Conservation (phyloP, 495 filamentous ascomycete genomes). For the Trypethelium eluteriae region DNA sequence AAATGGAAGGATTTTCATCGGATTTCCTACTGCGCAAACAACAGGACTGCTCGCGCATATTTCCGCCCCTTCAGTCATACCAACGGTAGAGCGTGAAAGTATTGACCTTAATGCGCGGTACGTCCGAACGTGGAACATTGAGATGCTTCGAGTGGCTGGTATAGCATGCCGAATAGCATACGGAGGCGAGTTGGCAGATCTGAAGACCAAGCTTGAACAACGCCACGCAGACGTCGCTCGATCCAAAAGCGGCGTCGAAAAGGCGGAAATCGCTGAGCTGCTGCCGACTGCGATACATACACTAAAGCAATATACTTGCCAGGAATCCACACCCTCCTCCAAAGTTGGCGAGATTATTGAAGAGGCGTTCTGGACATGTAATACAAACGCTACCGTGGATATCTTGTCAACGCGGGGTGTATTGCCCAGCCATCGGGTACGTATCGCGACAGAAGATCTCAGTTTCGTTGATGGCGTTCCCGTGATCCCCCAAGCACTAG, state of each 20-base stretch:
- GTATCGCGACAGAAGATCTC: constrained; percentile 71
- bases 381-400: constrained; percentile 71
- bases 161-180: constrained; percentile 85
- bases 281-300: constrained; percentile 72
- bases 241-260: constrained; percentile 23
- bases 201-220: constrained; percentile 46
- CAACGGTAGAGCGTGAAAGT: constrained; percentile 95
- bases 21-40: constrained; percentile 94
- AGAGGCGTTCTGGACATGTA: constrained; percentile 90
- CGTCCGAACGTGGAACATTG: constrained; percentile 92
- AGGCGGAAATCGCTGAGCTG: constrained; percentile 48
- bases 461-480: constrained; percentile 89
- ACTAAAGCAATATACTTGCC: constrained; percentile 74
- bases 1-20: constrained; percentile 87
- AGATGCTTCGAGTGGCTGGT: constrained; percentile 85
- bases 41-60: constrained; percentile 91
- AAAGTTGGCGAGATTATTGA: constrained; percentile 76
- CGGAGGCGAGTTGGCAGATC: constrained; percentile 69
- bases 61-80: constrained; percentile 96
- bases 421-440: constrained; percentile 65
- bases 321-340: constrained; percentile 78
- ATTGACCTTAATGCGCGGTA: constrained; percentile 93
- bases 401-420: constrained; percentile 82
- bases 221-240: constrained; percentile 23
- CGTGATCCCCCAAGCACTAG: constrained; percentile 68